phyloP scores from a whole-genome alignment of 176 grass and related monocot species.

The Aegilops speltoides region DNA sequence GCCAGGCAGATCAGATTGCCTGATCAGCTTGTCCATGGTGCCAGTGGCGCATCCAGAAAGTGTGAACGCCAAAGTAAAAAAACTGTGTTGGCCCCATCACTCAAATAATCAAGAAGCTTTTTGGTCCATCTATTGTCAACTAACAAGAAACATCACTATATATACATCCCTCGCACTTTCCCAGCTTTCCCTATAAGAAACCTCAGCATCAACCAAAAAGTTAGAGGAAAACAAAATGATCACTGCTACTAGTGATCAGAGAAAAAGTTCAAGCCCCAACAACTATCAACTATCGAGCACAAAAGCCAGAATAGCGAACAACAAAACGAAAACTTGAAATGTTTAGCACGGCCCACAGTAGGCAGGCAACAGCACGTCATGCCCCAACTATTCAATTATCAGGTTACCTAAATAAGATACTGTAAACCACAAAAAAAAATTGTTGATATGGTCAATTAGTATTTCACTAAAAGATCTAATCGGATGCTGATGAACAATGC shows the following conservation, averaged over 20 bases:
- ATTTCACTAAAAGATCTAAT: neutral
- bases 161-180: conserved; percentile 1
- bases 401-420: neutral
- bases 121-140: neutral
- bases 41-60: neutral
- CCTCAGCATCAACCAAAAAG: conserved; percentile 11
- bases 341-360: conserved; percentile 19
- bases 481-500: neutral
- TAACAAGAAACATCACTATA: neutral
- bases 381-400: conserved; percentile 28
- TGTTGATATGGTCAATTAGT: neutral
- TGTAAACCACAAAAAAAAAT: neutral
- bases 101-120: conserved; percentile 20
- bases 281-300: neutral
- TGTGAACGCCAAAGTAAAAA: neutral
- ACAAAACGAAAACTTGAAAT: neutral
- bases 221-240: conserved; percentile 10
- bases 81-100: conserved; percentile 4
- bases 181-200: conserved; percentile 3
- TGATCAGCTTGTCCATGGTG: conserved; percentile 17
- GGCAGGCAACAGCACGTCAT: conserved; percentile 17
- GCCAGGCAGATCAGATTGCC: neutral
- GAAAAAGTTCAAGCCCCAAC: neutral
- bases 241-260: conserved; percentile 24
- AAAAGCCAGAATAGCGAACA: conserved; percentile 17